Conservation (phyloP, 106 monocot species). For the Agapanthus africanus region DNA sequence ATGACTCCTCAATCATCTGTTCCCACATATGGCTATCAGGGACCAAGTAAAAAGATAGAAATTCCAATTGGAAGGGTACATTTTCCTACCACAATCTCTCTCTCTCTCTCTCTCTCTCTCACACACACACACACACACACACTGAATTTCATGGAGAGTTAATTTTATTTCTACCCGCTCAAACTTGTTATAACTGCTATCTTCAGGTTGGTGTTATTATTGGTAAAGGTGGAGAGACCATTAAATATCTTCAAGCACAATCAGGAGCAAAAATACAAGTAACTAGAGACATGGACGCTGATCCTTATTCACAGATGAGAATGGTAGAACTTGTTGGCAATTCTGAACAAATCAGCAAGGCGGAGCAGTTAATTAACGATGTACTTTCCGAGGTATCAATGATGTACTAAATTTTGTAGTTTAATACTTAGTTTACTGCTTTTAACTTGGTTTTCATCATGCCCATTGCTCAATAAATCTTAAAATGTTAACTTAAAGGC, state of each 20-base stretch:
- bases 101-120: no score
- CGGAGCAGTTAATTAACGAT: conserved; percentile 33
- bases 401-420: not conserved
- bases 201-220: conserved; percentile 81
- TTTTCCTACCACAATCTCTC: not conserved
- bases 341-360: conserved; percentile 62
- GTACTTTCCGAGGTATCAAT: not conserved
- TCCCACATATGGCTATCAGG: conserved; percentile 19
- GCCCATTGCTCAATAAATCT: not conserved
- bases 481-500: conserved; percentile 9
- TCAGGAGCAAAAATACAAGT: conserved; percentile 83
- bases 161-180: not conserved
- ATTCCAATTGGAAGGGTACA: conserved; percentile 51
- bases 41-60: conserved; percentile 44
- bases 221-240: conserved; percentile 76
- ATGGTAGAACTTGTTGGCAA: conserved; percentile 57
- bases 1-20: not conserved
- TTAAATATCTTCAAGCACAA: conserved; percentile 63
- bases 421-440: not conserved
- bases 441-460: not conserved
- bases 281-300: conserved; percentile 59
- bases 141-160: not conserved
- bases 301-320: conserved; percentile 47
- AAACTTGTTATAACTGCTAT: not conserved
- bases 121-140: no score